Evolutionary conservation across 1,139 yeast genomes (phyloP), one percentile per base, ranked within the genome.

Genomic region (Hansenula anomala): DNA sequence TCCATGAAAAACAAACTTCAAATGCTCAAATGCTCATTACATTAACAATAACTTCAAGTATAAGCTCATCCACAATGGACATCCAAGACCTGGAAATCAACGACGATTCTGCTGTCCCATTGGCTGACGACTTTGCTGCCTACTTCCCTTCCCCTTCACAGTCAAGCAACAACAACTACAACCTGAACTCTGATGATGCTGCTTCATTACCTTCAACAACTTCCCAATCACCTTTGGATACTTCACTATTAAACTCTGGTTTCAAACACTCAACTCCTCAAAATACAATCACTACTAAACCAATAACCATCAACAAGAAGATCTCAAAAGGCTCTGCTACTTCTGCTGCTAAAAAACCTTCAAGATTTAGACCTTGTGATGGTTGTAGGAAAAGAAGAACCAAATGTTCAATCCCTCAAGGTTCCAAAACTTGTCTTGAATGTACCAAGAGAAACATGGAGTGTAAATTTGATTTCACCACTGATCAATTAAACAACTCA

Each of bases 321-420:
- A 22, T 15, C 16, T 17, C 29, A 27, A 32, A 15, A 25, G n/a
- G n/a, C n/a, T 30, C 24, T 10, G 16, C 13, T 7, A 18, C 18
- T 9, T 15, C 27, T 19, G 19, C 12, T 9, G 11, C n/a, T 6
- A 47, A 46, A 30, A 41, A 39, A 22, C 18, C 46, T 14, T 35
- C 46, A 14, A 38, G 49, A 33, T 42, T 46, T 27, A 46, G 48
- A 26, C 57, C 58, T 13, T 54, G 58, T 36, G 42, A 52, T 26
- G 54, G 47, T 2, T 54, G 58, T 36, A 30, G 54, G 22, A 42
- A 46, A 22, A 61, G 51, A 32, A 66, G 56, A 36, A 65, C 58
- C 4, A 66, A 64, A 45, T 66, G 58, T 30, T 42, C 45, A 4
- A 35, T 52, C 1, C 46, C 44, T 5, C 48, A 48, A 24, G 33